These are phyloP conservation scores for Striga hermonthica DNA, from an alignment of 305 asterid species.

Conservation along the genomic window DNA sequence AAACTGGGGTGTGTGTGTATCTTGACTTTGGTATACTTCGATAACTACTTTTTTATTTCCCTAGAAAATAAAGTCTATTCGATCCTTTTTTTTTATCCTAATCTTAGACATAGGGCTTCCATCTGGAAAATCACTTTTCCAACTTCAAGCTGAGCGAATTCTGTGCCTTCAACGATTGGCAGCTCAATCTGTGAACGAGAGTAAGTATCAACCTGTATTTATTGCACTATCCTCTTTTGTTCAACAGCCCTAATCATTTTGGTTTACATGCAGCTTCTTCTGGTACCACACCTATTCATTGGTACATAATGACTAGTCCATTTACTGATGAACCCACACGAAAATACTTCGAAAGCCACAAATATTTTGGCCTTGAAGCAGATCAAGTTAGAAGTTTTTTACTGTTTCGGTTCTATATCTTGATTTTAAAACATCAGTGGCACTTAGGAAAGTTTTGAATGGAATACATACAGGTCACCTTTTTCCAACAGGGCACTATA, in stretches of 20 bases:
- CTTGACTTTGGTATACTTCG: no score
- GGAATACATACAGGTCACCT: constrained; percentile 67
- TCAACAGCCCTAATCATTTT: constrained; percentile 31
- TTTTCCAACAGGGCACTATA: constrained; percentile 96
- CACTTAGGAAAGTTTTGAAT: constrained; percentile 32
- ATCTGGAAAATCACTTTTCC: constrained; percentile 97
- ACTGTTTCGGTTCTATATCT: constrained; percentile 22
- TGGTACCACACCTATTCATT: constrained; percentile 57
- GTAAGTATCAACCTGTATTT: constrained; percentile 41
- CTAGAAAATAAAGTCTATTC: constrained; percentile 15
- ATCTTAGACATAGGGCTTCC: constrained; percentile 91
- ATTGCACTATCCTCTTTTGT: constrained; percentile 23
- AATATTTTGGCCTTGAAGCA: constrained; percentile 91
- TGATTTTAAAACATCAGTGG: constrained; percentile 26
- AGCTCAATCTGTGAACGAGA: constrained; percentile 69
- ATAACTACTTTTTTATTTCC: constrained; percentile 1
- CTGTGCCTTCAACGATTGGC: constrained; percentile 84
- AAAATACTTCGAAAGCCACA: constrained; percentile 79
- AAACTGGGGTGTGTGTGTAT: no score
- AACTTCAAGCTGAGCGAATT: constrained; percentile 95
- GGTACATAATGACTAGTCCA: constrained; percentile 99
- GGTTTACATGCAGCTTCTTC: constrained; percentile 49
- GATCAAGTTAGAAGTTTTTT: constrained; percentile 64
- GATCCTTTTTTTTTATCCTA: constrained; percentile 28
- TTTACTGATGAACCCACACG: constrained; percentile 89